Percentiles rank a stretch among this genome's conserved stretches.
phyloP scores from a whole-genome alignment of 192 early-diverging fungal species.

The Obelidium mucronatum region DNA sequence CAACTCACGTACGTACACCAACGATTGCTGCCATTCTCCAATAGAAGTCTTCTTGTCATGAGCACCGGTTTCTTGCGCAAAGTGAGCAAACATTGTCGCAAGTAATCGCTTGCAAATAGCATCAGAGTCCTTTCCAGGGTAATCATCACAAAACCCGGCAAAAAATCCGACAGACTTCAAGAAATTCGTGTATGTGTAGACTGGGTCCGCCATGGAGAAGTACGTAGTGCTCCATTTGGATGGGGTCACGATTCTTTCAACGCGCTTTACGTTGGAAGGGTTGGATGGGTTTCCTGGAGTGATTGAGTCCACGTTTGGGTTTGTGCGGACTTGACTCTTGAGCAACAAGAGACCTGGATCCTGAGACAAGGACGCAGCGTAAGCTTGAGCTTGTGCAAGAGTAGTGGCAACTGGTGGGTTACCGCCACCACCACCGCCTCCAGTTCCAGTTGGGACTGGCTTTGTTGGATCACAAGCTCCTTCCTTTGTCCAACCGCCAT shows the following conservation, averaged over 20 bases:
- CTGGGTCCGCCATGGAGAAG: too few relatives aligned
- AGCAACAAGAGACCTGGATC: neutral
- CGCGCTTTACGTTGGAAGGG: slow-evolving; percentile 20
- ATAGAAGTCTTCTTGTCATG: neutral
- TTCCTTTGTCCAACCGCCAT: neutral
- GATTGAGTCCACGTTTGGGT: neutral
- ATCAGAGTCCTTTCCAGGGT: too few relatives aligned
- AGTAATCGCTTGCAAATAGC: neutral
- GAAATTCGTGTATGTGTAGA: neutral
- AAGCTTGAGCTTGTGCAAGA: neutral
- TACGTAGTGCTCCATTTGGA: neutral
- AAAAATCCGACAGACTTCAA: neutral
- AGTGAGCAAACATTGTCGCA: neutral
- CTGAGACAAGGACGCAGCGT: slow-evolving; percentile 3
- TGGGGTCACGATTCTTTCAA: neutral
- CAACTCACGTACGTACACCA: neutral
- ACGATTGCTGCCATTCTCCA: neutral
- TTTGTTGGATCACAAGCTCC: neutral
- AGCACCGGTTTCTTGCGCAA: slow-evolving; percentile 10
- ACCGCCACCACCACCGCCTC: neutral
- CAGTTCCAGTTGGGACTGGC: neutral
- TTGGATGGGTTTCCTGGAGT: slow-evolving; percentile 1
- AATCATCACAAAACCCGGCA: slow-evolving; percentile 1
- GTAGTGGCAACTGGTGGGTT: neutral
- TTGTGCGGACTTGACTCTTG: neutral